Evolutionary conservation across 2,329 filamentous ascomycete genomes (phyloP).

Genomic region (Aphanocladium album): DNA sequence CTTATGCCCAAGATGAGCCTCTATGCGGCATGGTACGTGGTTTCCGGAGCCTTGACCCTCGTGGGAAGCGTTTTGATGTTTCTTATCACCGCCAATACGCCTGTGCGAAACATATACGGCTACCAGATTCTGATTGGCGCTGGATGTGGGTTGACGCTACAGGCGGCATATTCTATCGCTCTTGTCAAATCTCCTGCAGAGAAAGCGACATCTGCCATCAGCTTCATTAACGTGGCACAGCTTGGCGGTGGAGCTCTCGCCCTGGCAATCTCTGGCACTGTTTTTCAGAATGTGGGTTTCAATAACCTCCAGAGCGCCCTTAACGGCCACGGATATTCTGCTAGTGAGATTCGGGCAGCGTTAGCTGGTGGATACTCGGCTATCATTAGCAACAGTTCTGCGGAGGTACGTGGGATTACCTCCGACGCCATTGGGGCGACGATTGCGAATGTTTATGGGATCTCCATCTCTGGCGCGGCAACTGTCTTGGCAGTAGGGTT

Average conservation of each 20-base stretch:
- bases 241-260: conserved; percentile 27
- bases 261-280: conserved; percentile 28
- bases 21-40: conserved; percentile 37
- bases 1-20: conserved; percentile 30
- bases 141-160: conserved; percentile 31
- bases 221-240: conserved; percentile 31
- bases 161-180: conserved; percentile 32
- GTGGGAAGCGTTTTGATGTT: conserved; percentile 27
- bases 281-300: conserved; percentile 28
- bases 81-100: conserved; percentile 12
- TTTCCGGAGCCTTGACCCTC: conserved; percentile 29
- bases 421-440: background rate
- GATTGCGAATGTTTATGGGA: background rate
- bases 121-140: conserved; percentile 34
- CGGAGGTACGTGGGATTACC: background rate
- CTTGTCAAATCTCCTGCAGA: conserved; percentile 26
- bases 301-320: background rate
- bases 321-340: background rate
- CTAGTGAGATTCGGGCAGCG: background rate
- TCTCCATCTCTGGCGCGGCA: background rate
- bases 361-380: background rate
- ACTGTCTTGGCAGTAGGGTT: background rate
- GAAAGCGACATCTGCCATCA: conserved; percentile 26
- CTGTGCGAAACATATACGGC: conserved; percentile 25
- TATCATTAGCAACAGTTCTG: background rate